These are phyloP conservation scores for Panaeolus papilionaceus DNA, from an alignment of 768 basidiomycete species.

Conservation along the genomic window DNA sequence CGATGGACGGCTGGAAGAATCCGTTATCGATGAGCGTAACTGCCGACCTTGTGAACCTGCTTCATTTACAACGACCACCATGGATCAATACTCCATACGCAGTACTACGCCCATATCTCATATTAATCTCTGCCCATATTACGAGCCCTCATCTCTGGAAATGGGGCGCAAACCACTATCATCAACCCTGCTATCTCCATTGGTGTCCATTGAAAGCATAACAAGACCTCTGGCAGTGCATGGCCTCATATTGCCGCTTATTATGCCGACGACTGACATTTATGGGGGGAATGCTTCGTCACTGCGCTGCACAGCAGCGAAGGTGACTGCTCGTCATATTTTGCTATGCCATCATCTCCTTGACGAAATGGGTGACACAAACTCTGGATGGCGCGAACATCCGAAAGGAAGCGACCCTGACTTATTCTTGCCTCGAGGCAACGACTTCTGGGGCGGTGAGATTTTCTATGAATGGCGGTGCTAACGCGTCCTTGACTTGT, in stretches of 20 bases:
- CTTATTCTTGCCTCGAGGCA: conserved; percentile 5
- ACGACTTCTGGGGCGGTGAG: conserved; percentile 5
- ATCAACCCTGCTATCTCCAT: conserved; percentile 11
- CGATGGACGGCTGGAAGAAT: conserved; percentile 12
- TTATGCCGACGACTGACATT: neutral
- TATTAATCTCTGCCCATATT: neutral
- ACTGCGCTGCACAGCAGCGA: neutral
- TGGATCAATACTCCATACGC: neutral
- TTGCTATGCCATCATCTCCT: neutral
- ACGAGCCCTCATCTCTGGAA: conserved; percentile 3
- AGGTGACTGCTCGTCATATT: neutral
- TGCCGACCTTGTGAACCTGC: neutral
- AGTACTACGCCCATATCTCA: neutral
- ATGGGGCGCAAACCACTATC: neutral
- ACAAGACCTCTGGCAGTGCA: conserved; percentile 11
- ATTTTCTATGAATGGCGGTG: conserved; percentile 9
- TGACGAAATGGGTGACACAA: neutral
- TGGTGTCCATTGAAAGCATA: conserved; percentile 8
- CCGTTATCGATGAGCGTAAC: conserved; percentile 9
- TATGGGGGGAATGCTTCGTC: neutral
- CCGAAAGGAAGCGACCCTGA: conserved; percentile 14
- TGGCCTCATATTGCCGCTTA: neutral
- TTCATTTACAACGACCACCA: conserved; percentile 9
- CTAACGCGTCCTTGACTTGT: conserved; percentile 13
- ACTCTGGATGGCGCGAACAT: neutral